Conservation (phyloP, 192 early-diverging fungal genomes). For the Phycomyces blakesleeanus region DNA sequence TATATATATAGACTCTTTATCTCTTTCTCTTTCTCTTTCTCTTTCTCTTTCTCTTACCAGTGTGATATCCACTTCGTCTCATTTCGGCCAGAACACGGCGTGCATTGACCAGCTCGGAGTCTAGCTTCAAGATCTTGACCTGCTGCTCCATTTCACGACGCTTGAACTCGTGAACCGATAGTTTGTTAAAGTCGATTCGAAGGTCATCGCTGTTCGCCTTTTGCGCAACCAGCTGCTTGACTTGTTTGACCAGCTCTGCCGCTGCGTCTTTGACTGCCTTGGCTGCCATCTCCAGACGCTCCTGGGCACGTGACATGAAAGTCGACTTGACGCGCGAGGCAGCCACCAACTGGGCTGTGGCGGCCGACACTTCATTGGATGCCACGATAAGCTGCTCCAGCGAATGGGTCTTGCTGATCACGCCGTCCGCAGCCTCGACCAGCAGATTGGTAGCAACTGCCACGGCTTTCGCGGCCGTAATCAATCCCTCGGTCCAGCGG, state of each 20-base stretch:
- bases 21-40: too few relatives aligned
- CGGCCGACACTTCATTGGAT: constrained; percentile 92
- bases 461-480: constrained; percentile 93
- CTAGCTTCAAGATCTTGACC: constrained; percentile 92
- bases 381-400: constrained; percentile 97
- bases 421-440: constrained; percentile 94
- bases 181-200: constrained; percentile 59
- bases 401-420: constrained; percentile 84
- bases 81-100: constrained; percentile 88
- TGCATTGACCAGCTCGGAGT: constrained; percentile 86
- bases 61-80: constrained; percentile 78
- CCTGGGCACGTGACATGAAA: constrained; percentile 90
- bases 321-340: constrained; percentile 93
- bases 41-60: too few relatives aligned
- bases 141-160: constrained; percentile 98
- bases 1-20: too few relatives aligned
- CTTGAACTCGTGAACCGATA: constrained; percentile 92
- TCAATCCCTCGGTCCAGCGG: constrained; percentile 98
- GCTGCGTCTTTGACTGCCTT: constrained; percentile 91
- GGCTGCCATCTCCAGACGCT: constrained; percentile 89
- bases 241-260: constrained; percentile 86
- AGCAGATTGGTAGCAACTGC: constrained; percentile 88
- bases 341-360: constrained; percentile 94
- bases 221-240: constrained; percentile 78
- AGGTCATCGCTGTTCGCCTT: constrained; percentile 60